Evolutionary conservation across 148 eudicot genomes (phyloP).

Genomic region (Drosera capensis): DNA sequence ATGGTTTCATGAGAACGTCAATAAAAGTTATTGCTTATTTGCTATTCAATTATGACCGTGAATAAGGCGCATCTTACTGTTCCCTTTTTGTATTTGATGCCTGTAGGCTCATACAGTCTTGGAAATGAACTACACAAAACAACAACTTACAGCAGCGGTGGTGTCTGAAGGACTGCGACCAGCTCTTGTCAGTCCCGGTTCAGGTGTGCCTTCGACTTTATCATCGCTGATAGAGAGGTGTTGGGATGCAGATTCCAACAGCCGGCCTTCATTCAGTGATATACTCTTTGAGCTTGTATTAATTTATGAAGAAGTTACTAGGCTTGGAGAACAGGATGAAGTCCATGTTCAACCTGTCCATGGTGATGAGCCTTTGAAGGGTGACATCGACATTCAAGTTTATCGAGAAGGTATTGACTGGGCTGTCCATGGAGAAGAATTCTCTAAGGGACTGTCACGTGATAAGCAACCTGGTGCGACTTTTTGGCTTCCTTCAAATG

Average conservation of each 20-base stretch:
- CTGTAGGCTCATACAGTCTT: slow-evolving; percentile 96
- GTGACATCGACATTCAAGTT: slow-evolving; percentile 11
- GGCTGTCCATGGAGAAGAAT: slow-evolving; percentile 44
- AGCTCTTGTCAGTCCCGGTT: slow-evolving; percentile 36
- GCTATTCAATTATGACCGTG: too few species aligned
- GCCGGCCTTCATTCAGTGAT: slow-evolving; percentile 69
- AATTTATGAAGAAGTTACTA: slow-evolving; percentile 24
- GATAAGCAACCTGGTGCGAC: slow-evolving; percentile 16
- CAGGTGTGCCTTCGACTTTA: slow-evolving; percentile 37
- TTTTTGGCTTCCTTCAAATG: slow-evolving; percentile 16
- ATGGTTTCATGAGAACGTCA: too few species aligned
- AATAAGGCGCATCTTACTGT: not conserved
- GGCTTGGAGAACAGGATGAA: slow-evolving; percentile 8
- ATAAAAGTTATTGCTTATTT: too few species aligned
- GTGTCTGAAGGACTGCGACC: slow-evolving; percentile 81
- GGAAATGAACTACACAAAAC: slow-evolving; percentile 97
- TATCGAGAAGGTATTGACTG: slow-evolving; percentile 46
- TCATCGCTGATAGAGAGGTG: slow-evolving; percentile 54
- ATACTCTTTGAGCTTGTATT: slow-evolving; percentile 41
- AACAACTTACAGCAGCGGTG: slow-evolving; percentile 87
- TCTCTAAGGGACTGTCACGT: slow-evolving; percentile 17
- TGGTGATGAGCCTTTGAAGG: slow-evolving; percentile 11
- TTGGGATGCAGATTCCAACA: slow-evolving; percentile 58
- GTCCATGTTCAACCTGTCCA: slow-evolving; percentile 8
- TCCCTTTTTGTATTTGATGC: not conserved